Evolutionary conservation across 2,329 filamentous ascomycete genomes (phyloP), one percentile per base, ranked within the genome.

Genomic region (Karstenula rhodostoma): DNA sequence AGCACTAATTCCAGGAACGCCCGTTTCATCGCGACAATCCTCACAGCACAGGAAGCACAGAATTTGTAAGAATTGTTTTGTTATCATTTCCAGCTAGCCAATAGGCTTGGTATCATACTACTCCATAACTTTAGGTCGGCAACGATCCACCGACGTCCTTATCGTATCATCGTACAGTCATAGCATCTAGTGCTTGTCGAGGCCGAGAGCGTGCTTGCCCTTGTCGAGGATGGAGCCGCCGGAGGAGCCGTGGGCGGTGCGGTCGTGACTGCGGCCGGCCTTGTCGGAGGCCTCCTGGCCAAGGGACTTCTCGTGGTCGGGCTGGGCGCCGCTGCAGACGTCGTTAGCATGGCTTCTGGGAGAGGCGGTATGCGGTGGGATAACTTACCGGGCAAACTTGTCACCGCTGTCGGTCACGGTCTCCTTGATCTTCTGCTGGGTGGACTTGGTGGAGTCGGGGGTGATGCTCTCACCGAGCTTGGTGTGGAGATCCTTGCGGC

Each of bases 401-500:
- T 89, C 87, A 58, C 73, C 77, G 59, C 81, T 81, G 68, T 85
- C 85, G 63, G 85, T 88, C 72, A 85, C 52, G 57, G 77, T 74
- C 77, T 89, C 86, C 75, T 84, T 84, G 64, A 84, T 66, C 82
- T 88, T 86, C 65, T 87, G 79, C 70, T 82, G 78, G 69, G 85
- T 87, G 63, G 86, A 88, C 81, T 89, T 89, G 78, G 82, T 77
- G 73, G 81, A 82, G 76, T 89, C 82, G 60, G 87, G 87, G 69
- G 82, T 86, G 59, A 86, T 64, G 70, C 83, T 80, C 83, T 89
- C 85, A 73, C 79, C 77, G 63, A 82, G 78, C 84, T 87, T 84
- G 79, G 80, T 73, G 67, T 77, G 71, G 77, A 87, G 83, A 78
- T 87, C 85, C 80, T 89, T 89, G 85, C 87, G 86, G 73, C 81